Evolutionary conservation across 140 eudicot genomes (phyloP), one percentile per base, ranked within the genome.

Genomic region (Senecio squalidus): DNA sequence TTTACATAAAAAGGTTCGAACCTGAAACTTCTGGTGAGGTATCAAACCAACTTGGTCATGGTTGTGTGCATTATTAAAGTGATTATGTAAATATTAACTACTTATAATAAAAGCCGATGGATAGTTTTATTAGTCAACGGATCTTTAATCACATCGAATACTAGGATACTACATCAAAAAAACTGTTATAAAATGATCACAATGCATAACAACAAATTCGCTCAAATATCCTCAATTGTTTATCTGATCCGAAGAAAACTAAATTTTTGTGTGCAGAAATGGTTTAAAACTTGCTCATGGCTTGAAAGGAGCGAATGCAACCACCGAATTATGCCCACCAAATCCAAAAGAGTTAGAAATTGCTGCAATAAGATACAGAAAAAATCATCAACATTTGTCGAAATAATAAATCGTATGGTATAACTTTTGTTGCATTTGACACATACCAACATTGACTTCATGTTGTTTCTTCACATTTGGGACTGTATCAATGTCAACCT

Each of bases 261-360:
- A 50, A 40, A 40, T 15, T 51, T 50, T 70, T 22, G 46, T 58
- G 57, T 27, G 27, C 22, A 58, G 29, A 53, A 58, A n/a, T 27
- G 11, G 57, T 38, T 60, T n/a, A 36, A 36, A 36, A 36, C 36
- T 11, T 9, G 28, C 48, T 80, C 61, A 88, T 5, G 80, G 80
- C 64, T 76, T 81, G 28, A 69, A 84, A 5, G 87, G 84, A 52
- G 96, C 77, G 64, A 88, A 88, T 29, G 65, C 94, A 44, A 78
- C 96, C 30, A 88, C 88, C 6, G 85, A 81, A 48, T 88, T 88
- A 55, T 84, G 90, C 15, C 94, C 86, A 11, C 89, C 94, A 58
- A 88, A 81, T 28, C 89, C 94, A 16, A 88, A 81, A n/a, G 96
- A 84, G 79, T 88, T 88, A 16, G 96, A 84, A 30, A 88, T 78